Evolutionary conservation across 495 filamentous ascomycete genomes (phyloP), one percentile per base, ranked within the genome.

Genomic region (Penicillium waksmanii): DNA sequence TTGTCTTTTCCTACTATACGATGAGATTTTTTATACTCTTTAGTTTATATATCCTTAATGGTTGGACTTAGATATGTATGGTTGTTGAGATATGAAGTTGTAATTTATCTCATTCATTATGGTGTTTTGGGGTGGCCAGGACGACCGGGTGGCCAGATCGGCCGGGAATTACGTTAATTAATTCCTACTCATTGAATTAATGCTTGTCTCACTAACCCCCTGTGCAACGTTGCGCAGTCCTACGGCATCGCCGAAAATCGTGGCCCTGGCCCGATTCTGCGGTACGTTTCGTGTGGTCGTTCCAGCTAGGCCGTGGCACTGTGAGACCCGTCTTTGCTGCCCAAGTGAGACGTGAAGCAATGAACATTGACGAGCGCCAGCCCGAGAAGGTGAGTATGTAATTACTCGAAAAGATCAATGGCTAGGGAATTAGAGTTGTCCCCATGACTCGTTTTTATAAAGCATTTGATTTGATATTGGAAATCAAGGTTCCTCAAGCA

Each of bases 191-290:
- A 40, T n/a, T 40, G 36, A 12, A 12, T 13, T 40, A 17, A 44
- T 44, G 13, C 34, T 36, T 25, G 31, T 52, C 53, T 61, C 36
- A 44, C 47, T 27, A 44, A 19, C 13, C 35, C 53, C 13, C 40
- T 35, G 60, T 66, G 50, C 56, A 60, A 66, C 60, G 63, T 66
- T 63, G 35, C 60, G 27, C 48, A n/a, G 60, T 60, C 52, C 56
- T 31, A 66, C 61, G 2, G 3, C 31, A 21, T 52, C 42, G 18
- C 23, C 31, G 21, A 55, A 52, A 36, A 48, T 48, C 46, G 46
- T 48, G 33, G 42, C 53, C 27, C 40, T 40, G 42, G 53, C 27
- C 40, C 47, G 38, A 51, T 61, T 53, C 60, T 62, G 25, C 47
- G 52, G 56, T 17, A 53, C 44, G 46, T 58, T 48, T 64, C 47